Base-by-base conservation (phyloP, 1,284 basidiomycete species). In the Irpex lacteus region DNA sequence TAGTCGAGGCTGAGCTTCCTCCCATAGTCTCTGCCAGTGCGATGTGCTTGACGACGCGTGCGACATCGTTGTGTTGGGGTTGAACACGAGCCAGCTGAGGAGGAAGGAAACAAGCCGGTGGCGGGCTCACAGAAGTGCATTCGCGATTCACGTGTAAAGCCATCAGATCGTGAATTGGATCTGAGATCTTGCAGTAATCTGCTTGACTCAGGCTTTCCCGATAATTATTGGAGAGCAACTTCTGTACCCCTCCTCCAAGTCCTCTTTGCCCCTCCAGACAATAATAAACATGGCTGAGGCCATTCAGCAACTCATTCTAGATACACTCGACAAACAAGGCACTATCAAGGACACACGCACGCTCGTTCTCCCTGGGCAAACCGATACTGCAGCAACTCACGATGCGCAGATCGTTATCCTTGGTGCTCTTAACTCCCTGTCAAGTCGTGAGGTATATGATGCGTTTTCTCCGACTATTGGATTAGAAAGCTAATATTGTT, bases 391-490 rank as follows among this genome's bases (percentile, higher is more conserved):
- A 1, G 75, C 81, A 15, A 84, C 87, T 61, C 86, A 89, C 74
- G 90, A 93, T 73, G 84, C 84, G 59, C 95, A 97, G 80, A 88
- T 90, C 69, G 82, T 83, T 62, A 86, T 98, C 71, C 89, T 96
- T 62, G 93, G 93, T 68, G 94, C 92, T 5, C 81, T 98, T 67
- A 96, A 96, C 78, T 96, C 93, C 59, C 81, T 98, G 64, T 80
- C 85, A 15, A 93, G 91, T 76, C 91, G 92, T 75, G 92, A 97
- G 73, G 95, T 93, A 74, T 68, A 87, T n/a, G n/a, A 13, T 11
- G 44, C 80, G 26, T 68, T 53, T 53, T 19, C 55, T 63, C n/a
- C 37, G 5, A 60, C 32, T 38, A 21, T 2, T 1, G n/a, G 13
- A 18, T 19, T 21, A 15, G 0, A 54, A 54, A 36, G 59, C 34